A percentile compares a stretch with the other conserved stretches of the same genome.
These are phyloP conservation scores for Fragaria ananassa DNA, from an alignment of 306 rosid species.

Conservation along the genomic window DNA sequence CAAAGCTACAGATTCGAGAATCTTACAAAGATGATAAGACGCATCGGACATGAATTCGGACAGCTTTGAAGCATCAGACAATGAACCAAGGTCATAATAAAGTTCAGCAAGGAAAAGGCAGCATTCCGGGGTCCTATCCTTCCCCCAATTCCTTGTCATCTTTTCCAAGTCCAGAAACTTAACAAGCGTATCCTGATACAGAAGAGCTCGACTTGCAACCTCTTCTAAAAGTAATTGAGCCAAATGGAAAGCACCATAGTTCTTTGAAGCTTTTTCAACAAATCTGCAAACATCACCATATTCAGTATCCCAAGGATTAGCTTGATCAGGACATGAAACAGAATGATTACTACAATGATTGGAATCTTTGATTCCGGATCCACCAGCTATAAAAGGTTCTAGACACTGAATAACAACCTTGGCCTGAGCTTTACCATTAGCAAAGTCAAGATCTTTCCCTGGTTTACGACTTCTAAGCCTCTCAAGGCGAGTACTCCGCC, in stretches of 20 bases:
- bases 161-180: slow-evolving; percentile 90
- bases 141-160: slow-evolving; percentile 87
- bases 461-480: slow-evolving; percentile 97
- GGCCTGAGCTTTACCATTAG: slow-evolving; percentile 63
- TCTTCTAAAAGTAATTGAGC: slow-evolving; percentile 80
- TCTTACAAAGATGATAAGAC: slow-evolving; percentile 90
- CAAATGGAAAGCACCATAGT: slow-evolving; percentile 82
- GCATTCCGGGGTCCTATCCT: slow-evolving; percentile 79
- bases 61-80: slow-evolving; percentile 55
- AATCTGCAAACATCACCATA: slow-evolving; percentile 55
- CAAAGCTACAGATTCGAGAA: slow-evolving; percentile 81
- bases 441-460: slow-evolving; percentile 76
- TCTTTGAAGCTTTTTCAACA: slow-evolving; percentile 58
- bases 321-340: slow-evolving; percentile 26
- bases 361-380: slow-evolving; percentile 38
- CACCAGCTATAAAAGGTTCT: slow-evolving; percentile 67
- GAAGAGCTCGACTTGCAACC: slow-evolving; percentile 55
- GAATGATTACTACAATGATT: slow-evolving; percentile 32
- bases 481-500: slow-evolving; percentile 94
- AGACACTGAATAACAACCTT: slow-evolving; percentile 69
- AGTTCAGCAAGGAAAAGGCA: slow-evolving; percentile 83
- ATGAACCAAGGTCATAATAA: slow-evolving; percentile 71
- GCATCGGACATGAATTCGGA: slow-evolving; percentile 68
- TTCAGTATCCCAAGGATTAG: slow-evolving; percentile 53
- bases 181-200: slow-evolving; percentile 57